Percentiles rank a stretch among this genome's conserved stretches.
phyloP scores from a whole-genome alignment of 208 protist genomes.

The Trypanosoma rangeli region DNA sequence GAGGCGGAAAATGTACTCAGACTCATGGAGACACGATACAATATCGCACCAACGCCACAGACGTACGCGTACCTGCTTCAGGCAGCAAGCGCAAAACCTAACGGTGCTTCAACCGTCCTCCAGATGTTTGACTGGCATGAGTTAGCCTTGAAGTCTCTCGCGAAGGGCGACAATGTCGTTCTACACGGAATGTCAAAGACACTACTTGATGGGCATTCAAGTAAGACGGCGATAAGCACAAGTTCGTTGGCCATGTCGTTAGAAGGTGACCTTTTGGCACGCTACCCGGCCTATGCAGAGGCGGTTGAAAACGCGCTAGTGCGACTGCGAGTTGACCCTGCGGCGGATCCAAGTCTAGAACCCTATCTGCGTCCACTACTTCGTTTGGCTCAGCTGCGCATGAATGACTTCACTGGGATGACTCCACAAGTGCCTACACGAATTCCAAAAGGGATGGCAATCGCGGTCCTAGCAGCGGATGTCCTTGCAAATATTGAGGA shows the following conservation, averaged over 20 bases:
- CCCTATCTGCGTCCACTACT: constrained; percentile 67
- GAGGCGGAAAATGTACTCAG: constrained; percentile 73
- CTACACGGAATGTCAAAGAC: not conserved
- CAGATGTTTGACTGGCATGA: constrained; percentile 80
- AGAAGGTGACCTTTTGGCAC: constrained; percentile 50
- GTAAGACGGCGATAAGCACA: constrained; percentile 31
- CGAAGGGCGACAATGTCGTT: constrained; percentile 16
- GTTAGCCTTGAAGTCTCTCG: constrained; percentile 36
- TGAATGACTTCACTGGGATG: constrained; percentile 74
- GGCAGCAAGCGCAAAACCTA: constrained; percentile 30
- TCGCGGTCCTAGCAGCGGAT: constrained; percentile 80
- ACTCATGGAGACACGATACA: constrained; percentile 62
- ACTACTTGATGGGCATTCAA: constrained; percentile 7
- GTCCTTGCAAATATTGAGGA: constrained; percentile 75
- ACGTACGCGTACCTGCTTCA: constrained; percentile 71
- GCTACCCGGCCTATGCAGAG: constrained; percentile 64
- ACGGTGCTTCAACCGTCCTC: constrained; percentile 51
- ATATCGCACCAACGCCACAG: constrained; percentile 68
- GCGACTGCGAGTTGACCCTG: constrained; percentile 60
- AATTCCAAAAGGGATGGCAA: constrained; percentile 40
- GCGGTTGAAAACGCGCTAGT: constrained; percentile 60
- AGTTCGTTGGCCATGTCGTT: constrained; percentile 31
- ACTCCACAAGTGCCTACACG: constrained; percentile 66
- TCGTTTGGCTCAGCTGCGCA: constrained; percentile 69
- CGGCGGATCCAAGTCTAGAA: constrained; percentile 47